Conservation (phyloP, 1,284 basidiomycete genomes). For the Crucibulum parvulum region DNA sequence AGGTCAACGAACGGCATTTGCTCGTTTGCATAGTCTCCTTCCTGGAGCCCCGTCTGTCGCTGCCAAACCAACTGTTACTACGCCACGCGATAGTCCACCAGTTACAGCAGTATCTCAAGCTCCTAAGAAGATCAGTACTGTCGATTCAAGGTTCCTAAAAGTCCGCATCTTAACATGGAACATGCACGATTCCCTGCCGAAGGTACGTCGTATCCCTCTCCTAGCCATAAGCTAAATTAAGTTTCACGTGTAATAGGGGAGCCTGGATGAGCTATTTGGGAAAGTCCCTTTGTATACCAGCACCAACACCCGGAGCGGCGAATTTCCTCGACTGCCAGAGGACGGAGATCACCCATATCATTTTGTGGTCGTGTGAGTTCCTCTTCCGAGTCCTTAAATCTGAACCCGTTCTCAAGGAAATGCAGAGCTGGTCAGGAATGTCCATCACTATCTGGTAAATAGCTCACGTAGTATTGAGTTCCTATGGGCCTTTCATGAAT, state of each 20-base stretch:
- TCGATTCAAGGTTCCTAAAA: constrained; percentile 42
- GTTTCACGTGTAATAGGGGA: constrained; percentile 54
- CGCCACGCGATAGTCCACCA: too few relatives aligned
- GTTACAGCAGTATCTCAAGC: constrained; percentile 6
- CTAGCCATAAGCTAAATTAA: constrained; percentile 6
- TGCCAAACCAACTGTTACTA: too few relatives aligned
- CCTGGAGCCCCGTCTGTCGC: neutral
- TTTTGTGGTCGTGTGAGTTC: constrained; percentile 74
- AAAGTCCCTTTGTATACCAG: constrained; percentile 60
- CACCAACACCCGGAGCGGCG: constrained; percentile 25
- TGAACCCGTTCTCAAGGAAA: constrained; percentile 10
- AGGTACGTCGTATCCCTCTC: constrained; percentile 45
- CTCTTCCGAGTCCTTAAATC: constrained; percentile 5
- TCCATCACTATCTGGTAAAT: constrained; percentile 70
- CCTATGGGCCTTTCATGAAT: neutral
- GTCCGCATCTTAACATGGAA: constrained; percentile 65
- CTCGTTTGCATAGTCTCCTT: constrained; percentile 38
- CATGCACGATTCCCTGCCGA: constrained; percentile 81
- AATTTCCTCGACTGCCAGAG: constrained; percentile 56
- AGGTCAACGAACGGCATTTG: constrained; percentile 28
- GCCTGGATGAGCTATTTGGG: constrained; percentile 79
- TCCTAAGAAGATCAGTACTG: constrained; percentile 10
- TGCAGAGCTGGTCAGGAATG: constrained; percentile 84
- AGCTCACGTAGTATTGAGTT: neutral
- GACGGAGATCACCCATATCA: constrained; percentile 79